Base-by-base conservation (phyloP, 2,329 filamentous ascomycete genomes). In the Botrytis porri region DNA sequence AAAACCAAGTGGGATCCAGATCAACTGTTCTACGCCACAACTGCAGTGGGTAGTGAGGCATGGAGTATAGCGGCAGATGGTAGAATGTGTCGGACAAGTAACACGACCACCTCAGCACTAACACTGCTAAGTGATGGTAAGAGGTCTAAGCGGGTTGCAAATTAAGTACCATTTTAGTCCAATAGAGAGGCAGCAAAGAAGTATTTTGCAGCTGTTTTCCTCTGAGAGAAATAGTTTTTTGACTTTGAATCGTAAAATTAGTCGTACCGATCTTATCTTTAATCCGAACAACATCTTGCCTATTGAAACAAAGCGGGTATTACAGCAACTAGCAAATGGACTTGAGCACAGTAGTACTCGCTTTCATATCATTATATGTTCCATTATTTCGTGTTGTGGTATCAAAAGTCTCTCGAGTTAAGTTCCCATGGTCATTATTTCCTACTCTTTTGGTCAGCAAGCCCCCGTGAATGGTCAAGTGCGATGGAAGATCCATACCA, bases 1-100 rank as follows among this genome's bases (percentile, higher is more conserved):
- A 89, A 90, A 83, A 77, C 81, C 48, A 84, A 83, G 77, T 88
- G 84, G 75, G 88, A 88, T 75, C 81, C 84, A 1, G 70, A 80
- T 0, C 77, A 79, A 2, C 73, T 89, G 10, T 86, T 86, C 51
- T 86, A 86, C 70, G 85, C 83, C 18, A 77, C 77, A 9, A 84
- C 82, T n/a, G 84, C 82, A 6, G 86, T 89, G 9, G 87, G 86
- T 0, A 86, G 85, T 72, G 86, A 88, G 69, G 77, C 76, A n/a
- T 88, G 86, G 86, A 78, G 76, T 35, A 80, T 84, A 12, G 79
- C 78, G 7, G 80, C 78, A 9, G 75, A 81, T 71, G 85, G 85
- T 14, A 81, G 84, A 39, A 79, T 86, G 78, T 86, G 85, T 41
- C 9, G 61, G 18, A 35, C 65, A 29, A 22, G 35, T 41, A 41